phyloP scores from a whole-genome alignment of 768 basidiomycete species.

The Kondoa malvinella region DNA sequence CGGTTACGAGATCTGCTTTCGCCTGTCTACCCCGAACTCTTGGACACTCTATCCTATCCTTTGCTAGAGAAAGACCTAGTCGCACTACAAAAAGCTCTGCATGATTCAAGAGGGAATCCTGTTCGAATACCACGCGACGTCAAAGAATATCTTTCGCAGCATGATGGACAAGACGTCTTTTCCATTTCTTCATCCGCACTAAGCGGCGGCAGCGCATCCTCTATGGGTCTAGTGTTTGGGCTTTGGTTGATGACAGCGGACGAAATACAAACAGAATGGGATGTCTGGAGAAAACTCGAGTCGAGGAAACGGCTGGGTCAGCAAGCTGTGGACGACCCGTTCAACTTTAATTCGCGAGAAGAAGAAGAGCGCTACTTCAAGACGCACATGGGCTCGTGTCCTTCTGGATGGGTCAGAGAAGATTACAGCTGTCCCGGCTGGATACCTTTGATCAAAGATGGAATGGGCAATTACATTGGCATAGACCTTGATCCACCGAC shows the following conservation, averaged over 20 bases:
- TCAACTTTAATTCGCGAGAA: neutral
- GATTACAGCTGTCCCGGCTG: slow-evolving; percentile 89
- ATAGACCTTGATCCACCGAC: slow-evolving; percentile 66
- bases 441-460: slow-evolving; percentile 88
- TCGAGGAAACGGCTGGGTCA: slow-evolving; percentile 9
- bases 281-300: slow-evolving; percentile 76
- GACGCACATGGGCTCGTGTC: slow-evolving; percentile 67
- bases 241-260: slow-evolving; percentile 80
- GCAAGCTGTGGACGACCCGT: slow-evolving; percentile 9
- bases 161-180: slow-evolving; percentile 88
- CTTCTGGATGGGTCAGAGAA: slow-evolving; percentile 68
- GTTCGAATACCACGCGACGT: slow-evolving; percentile 55
- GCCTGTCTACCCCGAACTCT: slow-evolving; percentile 79
- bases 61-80: slow-evolving; percentile 63
- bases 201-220: slow-evolving; percentile 36
- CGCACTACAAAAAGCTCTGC: slow-evolving; percentile 60
- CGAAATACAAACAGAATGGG: slow-evolving; percentile 85
- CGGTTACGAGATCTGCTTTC: slow-evolving; percentile 66
- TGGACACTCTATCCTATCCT: slow-evolving; percentile 86
- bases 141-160: slow-evolving; percentile 72
- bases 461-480: slow-evolving; percentile 89
- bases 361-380: slow-evolving; percentile 1
- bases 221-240: slow-evolving; percentile 90
- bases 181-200: slow-evolving; percentile 48
- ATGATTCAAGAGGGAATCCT: slow-evolving; percentile 22